Evolutionary conservation across 2,329 filamentous ascomycete genomes (phyloP).

Genomic region (Colletotrichum scovillei): DNA sequence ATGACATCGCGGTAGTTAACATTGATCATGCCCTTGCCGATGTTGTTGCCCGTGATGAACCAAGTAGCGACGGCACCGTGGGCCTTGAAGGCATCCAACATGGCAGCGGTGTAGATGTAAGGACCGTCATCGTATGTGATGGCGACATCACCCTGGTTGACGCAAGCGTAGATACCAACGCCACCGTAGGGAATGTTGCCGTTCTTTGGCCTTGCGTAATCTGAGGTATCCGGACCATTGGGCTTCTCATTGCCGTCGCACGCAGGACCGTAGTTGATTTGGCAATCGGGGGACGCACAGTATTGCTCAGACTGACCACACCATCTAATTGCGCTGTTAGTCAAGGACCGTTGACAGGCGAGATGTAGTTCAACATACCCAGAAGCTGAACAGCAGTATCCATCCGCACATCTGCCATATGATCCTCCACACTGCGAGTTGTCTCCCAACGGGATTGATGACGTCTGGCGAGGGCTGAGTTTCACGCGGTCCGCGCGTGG

Average conservation of each 20-base stretch:
- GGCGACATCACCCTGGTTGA: conserved; percentile 45
- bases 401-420: conserved; percentile 43
- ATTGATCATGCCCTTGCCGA: conserved; percentile 49
- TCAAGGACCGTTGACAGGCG: too few relatives aligned
- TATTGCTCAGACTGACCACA: conserved; percentile 44
- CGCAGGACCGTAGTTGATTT: conserved; percentile 42
- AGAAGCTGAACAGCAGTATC: conserved; percentile 48
- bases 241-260: conserved; percentile 46
- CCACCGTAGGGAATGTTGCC: conserved; percentile 43
- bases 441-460: neutral
- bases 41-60: conserved; percentile 49
- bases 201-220: conserved; percentile 39
- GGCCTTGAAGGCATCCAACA: conserved; percentile 49
- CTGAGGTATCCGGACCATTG: conserved; percentile 39
- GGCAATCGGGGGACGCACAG: conserved; percentile 44
- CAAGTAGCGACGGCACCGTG: conserved; percentile 49
- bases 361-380: conserved; percentile 38
- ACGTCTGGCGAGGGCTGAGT: conserved; percentile 36
- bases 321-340: conserved; percentile 10
- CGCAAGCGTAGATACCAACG: conserved; percentile 47
- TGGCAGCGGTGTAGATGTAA: conserved; percentile 45
- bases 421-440: conserved; percentile 42
- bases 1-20: conserved; percentile 47
- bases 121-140: conserved; percentile 53
- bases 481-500: neutral